phyloP scores from a whole-genome alignment of 176 grass and related monocot species.

The Coix lacrymajobi region DNA sequence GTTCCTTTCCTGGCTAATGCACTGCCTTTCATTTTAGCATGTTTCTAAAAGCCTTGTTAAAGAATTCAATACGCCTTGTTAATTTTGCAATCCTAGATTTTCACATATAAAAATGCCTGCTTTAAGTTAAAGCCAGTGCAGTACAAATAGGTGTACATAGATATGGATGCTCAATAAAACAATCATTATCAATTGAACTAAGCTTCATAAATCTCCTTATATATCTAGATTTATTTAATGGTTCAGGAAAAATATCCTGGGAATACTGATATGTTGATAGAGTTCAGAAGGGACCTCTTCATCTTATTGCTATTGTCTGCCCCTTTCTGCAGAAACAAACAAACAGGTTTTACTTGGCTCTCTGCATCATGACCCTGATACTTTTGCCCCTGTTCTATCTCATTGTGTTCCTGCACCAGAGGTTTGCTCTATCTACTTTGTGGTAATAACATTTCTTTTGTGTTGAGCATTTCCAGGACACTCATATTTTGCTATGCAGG shows the following conservation, averaged over 20 bases:
- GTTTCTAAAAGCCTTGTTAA: not conserved
- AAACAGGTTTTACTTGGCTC: constrained; percentile 71
- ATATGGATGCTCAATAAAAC: not conserved
- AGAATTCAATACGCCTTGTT: not conserved
- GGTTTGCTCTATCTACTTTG: constrained; percentile 45
- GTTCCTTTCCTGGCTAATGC: not conserved
- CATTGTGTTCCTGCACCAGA: constrained; percentile 84
- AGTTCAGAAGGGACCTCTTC: not conserved
- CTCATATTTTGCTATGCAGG: constrained; percentile 40
- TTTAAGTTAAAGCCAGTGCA: not conserved
- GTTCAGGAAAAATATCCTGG: not conserved
- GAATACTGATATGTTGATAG: not conserved
- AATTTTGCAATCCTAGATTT: not conserved
- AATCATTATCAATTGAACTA: not conserved
- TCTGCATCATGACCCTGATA: constrained; percentile 66
- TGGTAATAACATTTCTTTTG: constrained; percentile 4
- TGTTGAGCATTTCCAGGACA: not conserved
- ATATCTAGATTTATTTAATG: not conserved
- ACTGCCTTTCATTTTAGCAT: not conserved
- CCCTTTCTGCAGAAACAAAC: constrained; percentile 70
- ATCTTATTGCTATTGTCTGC: not conserved
- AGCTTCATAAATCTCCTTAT: not conserved
- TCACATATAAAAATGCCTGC: not conserved
- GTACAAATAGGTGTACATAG: not conserved
- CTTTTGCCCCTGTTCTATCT: constrained; percentile 91